These are phyloP conservation scores for Marsdenia floribunda DNA, from an alignment of 257 asterid species.

Conservation along the genomic window DNA sequence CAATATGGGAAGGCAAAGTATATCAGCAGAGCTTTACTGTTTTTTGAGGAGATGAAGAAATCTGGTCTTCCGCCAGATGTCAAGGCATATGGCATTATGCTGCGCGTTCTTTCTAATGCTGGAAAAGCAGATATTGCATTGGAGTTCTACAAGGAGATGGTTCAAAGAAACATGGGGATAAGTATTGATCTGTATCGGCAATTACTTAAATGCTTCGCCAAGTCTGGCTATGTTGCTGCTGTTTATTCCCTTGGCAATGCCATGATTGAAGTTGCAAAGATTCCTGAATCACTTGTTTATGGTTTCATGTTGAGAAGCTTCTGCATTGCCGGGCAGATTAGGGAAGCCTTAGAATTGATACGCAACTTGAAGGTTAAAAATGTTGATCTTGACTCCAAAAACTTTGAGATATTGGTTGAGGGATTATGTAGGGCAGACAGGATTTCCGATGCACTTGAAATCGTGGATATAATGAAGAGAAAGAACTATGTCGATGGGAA, in stretches of 20 bases:
- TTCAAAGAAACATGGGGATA: constrained; percentile 37
- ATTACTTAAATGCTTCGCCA: constrained; percentile 58
- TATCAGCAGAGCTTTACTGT: constrained; percentile 51
- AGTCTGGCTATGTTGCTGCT: constrained; percentile 42
- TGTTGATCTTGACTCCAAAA: constrained; percentile 35
- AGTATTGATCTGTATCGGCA: constrained; percentile 37
- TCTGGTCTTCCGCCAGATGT: constrained; percentile 54
- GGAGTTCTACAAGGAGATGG: constrained; percentile 77
- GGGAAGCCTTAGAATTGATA: constrained; percentile 71
- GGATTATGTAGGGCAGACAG: constrained; percentile 70
- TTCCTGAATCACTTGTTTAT: constrained; percentile 42
- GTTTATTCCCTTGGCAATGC: constrained; percentile 45
- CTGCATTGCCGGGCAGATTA: constrained; percentile 62
- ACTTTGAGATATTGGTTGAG: constrained; percentile 51
- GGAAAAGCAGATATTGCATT: constrained; percentile 55
- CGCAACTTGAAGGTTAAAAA: constrained; percentile 54
- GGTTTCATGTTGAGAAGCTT: constrained; percentile 56
- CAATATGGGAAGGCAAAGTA: constrained; percentile 53
- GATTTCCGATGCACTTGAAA: constrained; percentile 68
- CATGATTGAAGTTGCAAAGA: constrained; percentile 41
- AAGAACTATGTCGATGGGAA: constrained; percentile 33
- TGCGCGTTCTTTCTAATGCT: constrained; percentile 49
- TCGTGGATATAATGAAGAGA: constrained; percentile 70
- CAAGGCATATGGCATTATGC: constrained; percentile 43
- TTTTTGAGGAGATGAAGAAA: constrained; percentile 71